phyloP scores from a whole-genome alignment of 2,329 filamentous ascomycete species.

The Zarea fungicola region DNA sequence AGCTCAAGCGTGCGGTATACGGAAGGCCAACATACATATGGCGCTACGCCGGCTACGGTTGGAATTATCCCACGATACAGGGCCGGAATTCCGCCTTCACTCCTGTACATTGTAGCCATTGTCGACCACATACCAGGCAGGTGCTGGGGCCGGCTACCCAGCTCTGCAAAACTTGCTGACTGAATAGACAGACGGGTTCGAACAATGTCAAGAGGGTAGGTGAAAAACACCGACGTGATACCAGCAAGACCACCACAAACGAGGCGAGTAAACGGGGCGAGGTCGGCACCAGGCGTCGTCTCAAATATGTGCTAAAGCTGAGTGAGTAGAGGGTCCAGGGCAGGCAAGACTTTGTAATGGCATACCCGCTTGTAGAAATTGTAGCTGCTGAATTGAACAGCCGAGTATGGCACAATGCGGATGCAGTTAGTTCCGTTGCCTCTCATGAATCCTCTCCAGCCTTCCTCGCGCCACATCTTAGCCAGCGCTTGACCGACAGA shows the following conservation, averaged over 20 bases:
- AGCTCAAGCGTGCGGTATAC: not conserved
- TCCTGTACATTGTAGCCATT: slow-evolving; percentile 78
- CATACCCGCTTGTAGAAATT: slow-evolving; percentile 91
- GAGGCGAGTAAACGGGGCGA: slow-evolving; percentile 69
- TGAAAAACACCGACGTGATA: slow-evolving; percentile 90
- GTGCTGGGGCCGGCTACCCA: slow-evolving; percentile 59
- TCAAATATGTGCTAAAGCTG: slow-evolving; percentile 64
- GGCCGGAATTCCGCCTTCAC: slow-evolving; percentile 77
- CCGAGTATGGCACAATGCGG: slow-evolving; percentile 95
- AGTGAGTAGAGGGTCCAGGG: slow-evolving; percentile 11
- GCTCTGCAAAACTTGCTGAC: slow-evolving; percentile 84
- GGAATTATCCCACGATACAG: slow-evolving; percentile 94
- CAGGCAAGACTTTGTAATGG: slow-evolving; percentile 14
- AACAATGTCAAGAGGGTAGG: slow-evolving; percentile 96
- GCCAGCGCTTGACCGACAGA: slow-evolving; percentile 80
- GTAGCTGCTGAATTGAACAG: slow-evolving; percentile 96
- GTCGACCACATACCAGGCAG: slow-evolving; percentile 92
- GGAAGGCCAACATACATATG: slow-evolving; percentile 58
- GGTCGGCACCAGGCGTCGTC: slow-evolving; percentile 63
- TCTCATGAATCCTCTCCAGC: slow-evolving; percentile 95
- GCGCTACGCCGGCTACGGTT: slow-evolving; percentile 90
- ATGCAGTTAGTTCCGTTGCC: slow-evolving; percentile 98
- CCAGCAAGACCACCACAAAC: slow-evolving; percentile 88
- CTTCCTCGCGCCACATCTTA: slow-evolving; percentile 97
- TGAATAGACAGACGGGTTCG: slow-evolving; percentile 95